phyloP scores from a whole-genome alignment of 169 alveolate genomes.

The Cryptosporidium tyzzeri region DNA sequence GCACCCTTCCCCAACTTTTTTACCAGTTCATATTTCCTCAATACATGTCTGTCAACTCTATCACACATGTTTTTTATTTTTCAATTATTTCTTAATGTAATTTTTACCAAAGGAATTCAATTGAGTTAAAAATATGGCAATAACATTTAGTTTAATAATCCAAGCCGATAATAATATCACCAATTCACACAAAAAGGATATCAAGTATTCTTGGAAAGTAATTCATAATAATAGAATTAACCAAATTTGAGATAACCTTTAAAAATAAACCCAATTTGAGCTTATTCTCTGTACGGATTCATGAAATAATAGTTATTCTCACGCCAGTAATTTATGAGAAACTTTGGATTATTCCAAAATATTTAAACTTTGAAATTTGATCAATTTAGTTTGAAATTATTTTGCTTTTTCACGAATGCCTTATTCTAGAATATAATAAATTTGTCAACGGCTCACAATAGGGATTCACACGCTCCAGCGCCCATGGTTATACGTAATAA shows the following conservation, averaged over 20 bases:
- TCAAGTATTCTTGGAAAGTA: background rate
- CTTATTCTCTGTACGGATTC: background rate
- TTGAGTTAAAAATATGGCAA: background rate
- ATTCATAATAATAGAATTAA: background rate
- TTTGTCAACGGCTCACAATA: constrained; percentile 10
- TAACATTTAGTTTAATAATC: background rate
- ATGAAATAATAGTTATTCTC: too few relatives aligned
- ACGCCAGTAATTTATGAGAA: background rate
- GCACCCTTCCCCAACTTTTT: constrained; percentile 97
- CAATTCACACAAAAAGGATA: background rate
- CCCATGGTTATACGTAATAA: constrained; percentile 45
- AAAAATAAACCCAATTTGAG: background rate
- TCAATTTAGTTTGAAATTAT: too few relatives aligned
- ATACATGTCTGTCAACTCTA: constrained; percentile 92
- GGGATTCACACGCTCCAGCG: constrained; percentile 76
- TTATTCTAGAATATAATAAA: background rate
- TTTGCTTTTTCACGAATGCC: background rate
- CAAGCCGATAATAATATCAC: background rate
- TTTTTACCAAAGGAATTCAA: background rate
- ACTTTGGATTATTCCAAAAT: background rate
- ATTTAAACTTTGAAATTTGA: too few relatives aligned
- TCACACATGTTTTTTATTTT: constrained; percentile 79
- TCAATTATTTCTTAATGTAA: background rate
- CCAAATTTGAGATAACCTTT: background rate
- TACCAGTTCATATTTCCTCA: constrained; percentile 89